phyloP scores from a whole-genome alignment of 495 filamentous ascomycete genomes.

The Aspergillus kassunensis region DNA sequence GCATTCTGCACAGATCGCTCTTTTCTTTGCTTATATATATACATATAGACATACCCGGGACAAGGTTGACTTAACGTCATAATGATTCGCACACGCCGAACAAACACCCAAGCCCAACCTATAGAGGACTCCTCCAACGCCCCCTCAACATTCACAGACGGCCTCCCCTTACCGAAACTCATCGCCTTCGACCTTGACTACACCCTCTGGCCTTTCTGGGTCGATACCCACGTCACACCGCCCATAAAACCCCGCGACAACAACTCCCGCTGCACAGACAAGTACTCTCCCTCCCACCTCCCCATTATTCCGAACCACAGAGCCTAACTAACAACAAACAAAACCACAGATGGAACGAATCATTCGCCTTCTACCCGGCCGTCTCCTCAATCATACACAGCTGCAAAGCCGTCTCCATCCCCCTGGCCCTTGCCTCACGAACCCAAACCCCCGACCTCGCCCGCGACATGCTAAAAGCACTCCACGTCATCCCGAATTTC shows the following conservation, averaged over 20 bases:
- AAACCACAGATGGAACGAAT: slow-evolving; percentile 59
- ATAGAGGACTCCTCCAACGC: slow-evolving; percentile 38
- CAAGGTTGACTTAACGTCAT: background rate
- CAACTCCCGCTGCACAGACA: slow-evolving; percentile 50
- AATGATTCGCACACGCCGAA: slow-evolving; percentile 37
- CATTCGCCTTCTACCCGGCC: slow-evolving; percentile 76
- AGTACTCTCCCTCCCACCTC: slow-evolving; percentile 25
- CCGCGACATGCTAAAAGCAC: slow-evolving; percentile 69
- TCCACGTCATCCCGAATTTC: slow-evolving; percentile 59
- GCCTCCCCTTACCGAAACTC: slow-evolving; percentile 74
- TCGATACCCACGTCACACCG: slow-evolving; percentile 83
- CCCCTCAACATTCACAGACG: slow-evolving; percentile 68
- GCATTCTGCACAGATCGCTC: too few relatives aligned
- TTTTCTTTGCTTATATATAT: too few relatives aligned
- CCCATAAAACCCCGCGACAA: slow-evolving; percentile 65
- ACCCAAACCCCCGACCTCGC: slow-evolving; percentile 78
- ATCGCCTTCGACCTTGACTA: slow-evolving; percentile 96
- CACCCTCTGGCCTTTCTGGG: slow-evolving; percentile 97
- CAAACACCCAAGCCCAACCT: slow-evolving; percentile 28
- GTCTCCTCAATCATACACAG: slow-evolving; percentile 68
- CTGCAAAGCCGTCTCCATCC: slow-evolving; percentile 53
- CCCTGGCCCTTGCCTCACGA: slow-evolving; percentile 74
- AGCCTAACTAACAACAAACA: slow-evolving; percentile 4
- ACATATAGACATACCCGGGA: too few relatives aligned
- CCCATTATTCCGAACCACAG: background rate